These are phyloP conservation scores for Saccharomycopsis sp. DNA, from an alignment of 805 yeast genomes.

Conservation along the genomic window DNA sequence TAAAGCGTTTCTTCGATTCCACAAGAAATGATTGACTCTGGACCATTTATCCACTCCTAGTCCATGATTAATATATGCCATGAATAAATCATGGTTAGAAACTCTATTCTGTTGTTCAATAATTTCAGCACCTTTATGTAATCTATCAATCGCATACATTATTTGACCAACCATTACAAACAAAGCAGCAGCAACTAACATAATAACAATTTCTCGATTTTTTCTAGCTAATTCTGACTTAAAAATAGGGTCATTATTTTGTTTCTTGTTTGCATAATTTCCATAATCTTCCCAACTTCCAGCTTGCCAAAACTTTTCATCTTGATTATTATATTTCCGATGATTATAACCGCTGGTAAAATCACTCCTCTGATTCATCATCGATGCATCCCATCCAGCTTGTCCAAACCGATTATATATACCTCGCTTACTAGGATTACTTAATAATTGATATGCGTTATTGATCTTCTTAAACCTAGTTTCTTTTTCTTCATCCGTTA, in stretches of 20 bases:
- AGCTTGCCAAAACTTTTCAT: conserved; percentile 39
- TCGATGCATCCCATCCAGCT: conserved; percentile 31
- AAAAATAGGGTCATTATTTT: conserved; percentile 24
- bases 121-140: conserved; percentile 30
- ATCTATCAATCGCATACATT: conserved; percentile 32
- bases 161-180: conserved; percentile 28
- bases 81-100: conserved; percentile 27
- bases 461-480: conserved; percentile 34
- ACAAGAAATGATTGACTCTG: conserved; percentile 32
- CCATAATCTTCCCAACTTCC: conserved; percentile 48
- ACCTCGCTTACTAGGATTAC: conserved; percentile 26
- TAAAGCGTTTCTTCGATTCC: conserved; percentile 28
- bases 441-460: conserved; percentile 31
- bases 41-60: conserved; percentile 31
- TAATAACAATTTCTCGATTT: conserved; percentile 22
- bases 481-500: conserved; percentile 25
- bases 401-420: conserved; percentile 32
- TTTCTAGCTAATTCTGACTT: conserved; percentile 24
- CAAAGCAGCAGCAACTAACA: conserved; percentile 30
- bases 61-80: conserved; percentile 33
- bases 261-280: conserved; percentile 13
- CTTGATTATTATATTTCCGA: conserved; percentile 8
- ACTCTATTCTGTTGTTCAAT: conserved; percentile 24
- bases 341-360: no score
- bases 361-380: no score